Evolutionary conservation across 257 asterid species (phyloP).

Genomic region (Asclepias syriaca): DNA sequence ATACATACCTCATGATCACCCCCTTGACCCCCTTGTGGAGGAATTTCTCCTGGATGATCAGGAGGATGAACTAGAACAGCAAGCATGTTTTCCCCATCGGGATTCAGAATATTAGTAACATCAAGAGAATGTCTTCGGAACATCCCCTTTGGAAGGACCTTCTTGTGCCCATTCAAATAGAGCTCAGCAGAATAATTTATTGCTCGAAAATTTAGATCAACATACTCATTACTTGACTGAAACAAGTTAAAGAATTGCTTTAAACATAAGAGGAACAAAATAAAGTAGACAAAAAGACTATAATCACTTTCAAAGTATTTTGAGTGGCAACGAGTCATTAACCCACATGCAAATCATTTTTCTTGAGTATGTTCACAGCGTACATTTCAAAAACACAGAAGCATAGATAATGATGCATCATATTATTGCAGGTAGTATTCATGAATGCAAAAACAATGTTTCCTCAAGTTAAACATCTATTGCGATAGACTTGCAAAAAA

Average conservation of each 20-base stretch:
- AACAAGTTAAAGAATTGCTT: slow-evolving; percentile 32
- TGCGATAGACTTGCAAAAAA: too few species aligned
- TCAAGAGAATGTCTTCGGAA: slow-evolving; percentile 86
- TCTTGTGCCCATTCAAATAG: slow-evolving; percentile 80
- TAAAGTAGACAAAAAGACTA: neutral
- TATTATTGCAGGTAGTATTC: neutral
- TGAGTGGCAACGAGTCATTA: neutral
- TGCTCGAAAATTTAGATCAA: slow-evolving; percentile 79
- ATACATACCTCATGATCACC: slow-evolving; percentile 96
- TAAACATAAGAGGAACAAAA: slow-evolving; percentile 14
- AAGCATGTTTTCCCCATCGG: slow-evolving; percentile 67
- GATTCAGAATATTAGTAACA: slow-evolving; percentile 53
- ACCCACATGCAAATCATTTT: neutral
- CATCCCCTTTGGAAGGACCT: slow-evolving; percentile 91
- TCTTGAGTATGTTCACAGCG: neutral
- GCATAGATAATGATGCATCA: neutral
- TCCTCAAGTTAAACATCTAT: neutral
- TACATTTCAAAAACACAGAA: neutral
- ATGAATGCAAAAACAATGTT: neutral
- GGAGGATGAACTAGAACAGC: slow-evolving; percentile 94
- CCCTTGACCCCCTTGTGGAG: slow-evolving; percentile 95
- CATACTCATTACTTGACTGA: slow-evolving; percentile 58
- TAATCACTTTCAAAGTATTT: too few species aligned
- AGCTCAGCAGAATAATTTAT: slow-evolving; percentile 93
- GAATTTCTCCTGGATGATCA: slow-evolving; percentile 94